A percentile compares a stretch with the other conserved stretches of the same genome.
Conservation (phyloP, 331 rosid species). For the Malus hybrid region DNA sequence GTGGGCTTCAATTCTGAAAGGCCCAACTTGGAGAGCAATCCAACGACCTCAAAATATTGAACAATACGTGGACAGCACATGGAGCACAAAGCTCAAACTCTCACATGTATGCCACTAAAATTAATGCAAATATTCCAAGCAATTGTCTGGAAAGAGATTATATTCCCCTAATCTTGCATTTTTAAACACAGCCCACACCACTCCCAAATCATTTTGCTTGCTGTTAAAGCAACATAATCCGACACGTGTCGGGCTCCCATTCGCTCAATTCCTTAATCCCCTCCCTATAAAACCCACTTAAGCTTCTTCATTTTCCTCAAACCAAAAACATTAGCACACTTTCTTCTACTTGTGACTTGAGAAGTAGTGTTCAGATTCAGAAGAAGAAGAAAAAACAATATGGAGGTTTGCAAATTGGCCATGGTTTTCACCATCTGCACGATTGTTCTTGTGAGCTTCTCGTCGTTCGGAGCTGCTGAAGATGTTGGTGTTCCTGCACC, state of each 20-base stretch:
- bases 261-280: background rate
- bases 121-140: background rate
- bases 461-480: constrained; percentile 23
- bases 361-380: background rate
- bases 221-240: background rate
- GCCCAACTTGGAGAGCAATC: background rate
- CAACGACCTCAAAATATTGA: background rate
- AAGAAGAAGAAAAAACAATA: background rate
- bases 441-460: constrained; percentile 31
- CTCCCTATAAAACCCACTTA: constrained; percentile 14
- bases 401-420: constrained; percentile 28
- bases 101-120: constrained; percentile 2
- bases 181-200: constrained; percentile 1
- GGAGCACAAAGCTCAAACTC: background rate
- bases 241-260: constrained; percentile 5
- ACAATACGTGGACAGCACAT: background rate
- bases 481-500: constrained; percentile 45
- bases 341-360: background rate
- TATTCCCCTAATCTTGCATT: background rate
- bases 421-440: constrained; percentile 31
- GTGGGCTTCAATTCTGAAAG: background rate
- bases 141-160: constrained; percentile 2
- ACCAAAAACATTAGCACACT: background rate
- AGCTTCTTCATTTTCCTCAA: background rate
- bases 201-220: constrained; percentile 23